Evolutionary conservation across 352 stramenopile species (phyloP), one percentile per base, ranked within the genome.

Genomic region (Phytopythium sindhum): DNA sequence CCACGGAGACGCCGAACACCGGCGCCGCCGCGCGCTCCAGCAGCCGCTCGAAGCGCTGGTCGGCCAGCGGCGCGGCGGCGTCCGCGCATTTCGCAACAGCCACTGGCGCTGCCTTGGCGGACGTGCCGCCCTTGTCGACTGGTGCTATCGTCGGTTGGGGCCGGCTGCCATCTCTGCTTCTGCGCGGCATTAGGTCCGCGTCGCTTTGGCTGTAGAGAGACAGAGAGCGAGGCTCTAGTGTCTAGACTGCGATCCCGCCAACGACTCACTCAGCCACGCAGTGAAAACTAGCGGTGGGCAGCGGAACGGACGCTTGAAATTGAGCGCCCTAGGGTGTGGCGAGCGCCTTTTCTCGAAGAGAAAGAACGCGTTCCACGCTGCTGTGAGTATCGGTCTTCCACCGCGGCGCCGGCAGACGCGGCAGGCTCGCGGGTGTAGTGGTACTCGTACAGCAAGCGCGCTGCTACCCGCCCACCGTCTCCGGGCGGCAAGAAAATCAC

Each of bases 11-110:
- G 17, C 71, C 77, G 29, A 92, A 60, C 28, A 68, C 71, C 0
- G 83, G 81, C 31, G 76, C 83, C 37, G 84, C 81, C 12, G 81
- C 81, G 28, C 84, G 72, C 44, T 79, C 75, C 29, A 91, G 61
- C 19, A 89, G 64, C 19, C 72, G 66, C 11, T 57, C 42, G 5
- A 73, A 48, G 55, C 50, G 29, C n/a, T 60, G 37, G 24, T 29
- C 23, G 23, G 28, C 26, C 29, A 23, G 28, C 35, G 17, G 24
- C 56, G 23, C 15, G 39, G 39, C 4, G 24, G 60, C 53, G 39
- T 56, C 44, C 37, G 21, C 26, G 54, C 21, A 6, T 23, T 45
- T n/a, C 41, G 37, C 11, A 4, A 3, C 11, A 23, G 17, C 7
- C 42, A n/a, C n/a, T 10, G 33, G 33, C 10, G 33, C 33, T 10